Conservation (phyloP, 2,329 filamentous ascomycete species). For the Cladobotryum protrusum region DNA sequence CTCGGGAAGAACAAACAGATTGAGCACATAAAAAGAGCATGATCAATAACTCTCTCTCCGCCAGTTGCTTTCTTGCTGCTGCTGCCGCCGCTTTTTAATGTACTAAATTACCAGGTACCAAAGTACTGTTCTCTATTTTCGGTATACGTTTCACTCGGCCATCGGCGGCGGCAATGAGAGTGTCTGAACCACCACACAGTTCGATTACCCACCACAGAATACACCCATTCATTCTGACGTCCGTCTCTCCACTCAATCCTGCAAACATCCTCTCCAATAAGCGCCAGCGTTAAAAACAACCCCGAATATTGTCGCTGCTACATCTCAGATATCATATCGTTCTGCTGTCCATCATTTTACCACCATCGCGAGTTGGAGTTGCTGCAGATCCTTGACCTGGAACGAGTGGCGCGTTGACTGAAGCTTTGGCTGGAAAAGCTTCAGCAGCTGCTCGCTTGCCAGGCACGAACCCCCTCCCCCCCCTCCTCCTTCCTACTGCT, state of each 20-base stretch:
- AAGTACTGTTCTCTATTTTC: too few relatives aligned
- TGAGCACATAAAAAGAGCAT: neutral
- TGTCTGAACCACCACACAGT: too few relatives aligned
- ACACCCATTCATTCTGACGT: neutral
- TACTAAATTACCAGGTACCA: too few relatives aligned
- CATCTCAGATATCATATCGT: neutral
- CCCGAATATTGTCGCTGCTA: neutral
- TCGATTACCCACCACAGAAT: too few relatives aligned
- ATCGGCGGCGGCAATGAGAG: neutral
- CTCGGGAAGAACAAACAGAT: neutral
- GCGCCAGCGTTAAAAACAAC: too few relatives aligned
- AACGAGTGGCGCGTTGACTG: constrained; percentile 16
- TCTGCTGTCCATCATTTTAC: neutral
- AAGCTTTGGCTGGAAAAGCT: constrained; percentile 14
- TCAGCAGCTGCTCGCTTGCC: constrained; percentile 14
- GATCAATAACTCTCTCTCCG: constrained; percentile 1
- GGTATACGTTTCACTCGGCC: too few relatives aligned
- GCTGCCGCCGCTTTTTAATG: too few relatives aligned
- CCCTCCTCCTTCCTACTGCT: neutral
- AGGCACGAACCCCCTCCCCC: constrained; percentile 12
- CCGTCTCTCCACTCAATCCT: neutral
- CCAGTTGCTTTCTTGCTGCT: neutral
- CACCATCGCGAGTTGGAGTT: neutral
- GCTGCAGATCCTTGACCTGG: constrained; percentile 10
- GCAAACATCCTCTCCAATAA: too few relatives aligned